Evolutionary conservation across 306 rosid genomes (phyloP).

Genomic region (Lagenaria siceraria): DNA sequence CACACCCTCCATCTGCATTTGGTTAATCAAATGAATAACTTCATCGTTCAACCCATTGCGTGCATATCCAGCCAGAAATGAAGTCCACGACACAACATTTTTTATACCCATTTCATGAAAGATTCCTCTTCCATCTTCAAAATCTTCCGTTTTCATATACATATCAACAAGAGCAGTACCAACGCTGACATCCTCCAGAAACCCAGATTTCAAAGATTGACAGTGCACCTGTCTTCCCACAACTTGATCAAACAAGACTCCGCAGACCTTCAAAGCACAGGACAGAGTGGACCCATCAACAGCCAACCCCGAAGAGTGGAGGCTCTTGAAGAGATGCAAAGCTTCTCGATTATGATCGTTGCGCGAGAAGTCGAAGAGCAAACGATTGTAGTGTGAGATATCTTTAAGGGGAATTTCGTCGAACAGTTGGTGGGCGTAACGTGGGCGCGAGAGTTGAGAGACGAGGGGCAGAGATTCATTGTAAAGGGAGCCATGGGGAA

Average conservation of each 20-base stretch:
- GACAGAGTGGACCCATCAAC: constrained; percentile 44
- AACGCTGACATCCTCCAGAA: constrained; percentile 41
- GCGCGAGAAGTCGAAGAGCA: constrained; percentile 41
- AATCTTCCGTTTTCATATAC: constrained; percentile 63
- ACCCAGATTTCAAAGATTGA: constrained; percentile 50
- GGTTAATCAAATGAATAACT: constrained; percentile 29
- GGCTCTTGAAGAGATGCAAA: constrained; percentile 22
- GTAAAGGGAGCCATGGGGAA: neutral
- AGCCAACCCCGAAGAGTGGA: constrained; percentile 23
- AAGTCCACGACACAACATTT: constrained; percentile 79
- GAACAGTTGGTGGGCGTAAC: constrained; percentile 37
- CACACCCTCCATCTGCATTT: constrained; percentile 41
- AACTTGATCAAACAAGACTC: constrained; percentile 30
- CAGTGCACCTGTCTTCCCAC: constrained; percentile 59
- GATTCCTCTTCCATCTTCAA: constrained; percentile 47
- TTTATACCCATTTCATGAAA: constrained; percentile 61
- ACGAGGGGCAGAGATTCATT: neutral
- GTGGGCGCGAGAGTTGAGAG: neutral
- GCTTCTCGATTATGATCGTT: constrained; percentile 35
- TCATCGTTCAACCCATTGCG: constrained; percentile 27
- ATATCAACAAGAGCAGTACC: constrained; percentile 71
- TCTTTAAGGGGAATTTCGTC: constrained; percentile 33
- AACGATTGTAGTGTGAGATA: constrained; percentile 20
- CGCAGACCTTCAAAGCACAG: constrained; percentile 43
- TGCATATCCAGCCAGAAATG: constrained; percentile 54